Percentiles rank a stretch among this genome's conserved stretches.
Conservation (phyloP, 768 basidiomycete genomes). For the Mycena kentingensis region DNA sequence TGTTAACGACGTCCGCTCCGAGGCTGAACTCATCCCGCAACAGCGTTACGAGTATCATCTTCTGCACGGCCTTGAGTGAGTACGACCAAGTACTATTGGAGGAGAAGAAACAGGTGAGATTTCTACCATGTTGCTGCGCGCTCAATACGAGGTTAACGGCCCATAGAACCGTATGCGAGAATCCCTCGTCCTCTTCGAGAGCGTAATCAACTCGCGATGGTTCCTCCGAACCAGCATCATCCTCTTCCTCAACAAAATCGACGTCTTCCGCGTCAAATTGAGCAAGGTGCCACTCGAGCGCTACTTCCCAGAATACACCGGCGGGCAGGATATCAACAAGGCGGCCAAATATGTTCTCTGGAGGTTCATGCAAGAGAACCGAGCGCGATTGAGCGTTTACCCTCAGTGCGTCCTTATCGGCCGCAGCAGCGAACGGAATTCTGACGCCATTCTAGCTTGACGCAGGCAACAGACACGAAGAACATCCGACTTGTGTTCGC, state of each 20-base stretch:
- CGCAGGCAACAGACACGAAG: no score
- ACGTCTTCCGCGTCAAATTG: constrained; percentile 88
- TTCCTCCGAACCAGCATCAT: constrained; percentile 91
- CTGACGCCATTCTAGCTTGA: no score
- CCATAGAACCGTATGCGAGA: constrained; percentile 90
- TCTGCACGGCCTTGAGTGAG: constrained; percentile 63
- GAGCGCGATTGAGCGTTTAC: constrained; percentile 60
- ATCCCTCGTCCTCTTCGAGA: constrained; percentile 86
- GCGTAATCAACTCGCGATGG: constrained; percentile 92
- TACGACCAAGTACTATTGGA: constrained; percentile 61
- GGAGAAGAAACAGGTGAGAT: constrained; percentile 51
- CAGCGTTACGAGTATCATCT: constrained; percentile 62
- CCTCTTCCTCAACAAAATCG: constrained; percentile 92
- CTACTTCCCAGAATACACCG: constrained; percentile 53
- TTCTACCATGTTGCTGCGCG: not conserved
- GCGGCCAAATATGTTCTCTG: constrained; percentile 77
- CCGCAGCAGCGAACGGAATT: no score
- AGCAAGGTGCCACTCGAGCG: constrained; percentile 53
- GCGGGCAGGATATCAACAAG: constrained; percentile 70
- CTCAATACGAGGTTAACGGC: constrained; percentile 30
- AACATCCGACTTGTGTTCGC: no score
- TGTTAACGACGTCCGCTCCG: constrained; percentile 22
- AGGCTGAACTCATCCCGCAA: constrained; percentile 12
- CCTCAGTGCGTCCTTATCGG: constrained; percentile 47
- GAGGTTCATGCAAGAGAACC: constrained; percentile 71